Evolutionary conservation across 805 yeast genomes (phyloP).

Genomic region (Metschnikowia similis): DNA sequence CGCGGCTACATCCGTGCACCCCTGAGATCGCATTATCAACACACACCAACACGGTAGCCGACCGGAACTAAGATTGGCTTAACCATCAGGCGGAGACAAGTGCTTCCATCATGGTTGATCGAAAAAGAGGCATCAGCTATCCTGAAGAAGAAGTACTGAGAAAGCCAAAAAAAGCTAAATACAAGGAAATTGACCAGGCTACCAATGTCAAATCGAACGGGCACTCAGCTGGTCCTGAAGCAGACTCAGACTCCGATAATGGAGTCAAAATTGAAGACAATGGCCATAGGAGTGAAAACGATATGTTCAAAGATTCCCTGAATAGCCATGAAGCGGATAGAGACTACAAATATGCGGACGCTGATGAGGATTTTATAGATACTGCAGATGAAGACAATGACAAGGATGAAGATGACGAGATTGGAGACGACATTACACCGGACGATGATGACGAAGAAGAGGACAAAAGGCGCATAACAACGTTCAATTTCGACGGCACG

Average conservation of each 20-base stretch:
- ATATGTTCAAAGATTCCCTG: conserved; percentile 3
- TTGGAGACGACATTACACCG: conserved; percentile 30
- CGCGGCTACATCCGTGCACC: conserved; percentile 1
- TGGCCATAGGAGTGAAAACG: conserved; percentile 16
- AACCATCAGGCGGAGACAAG: not conserved
- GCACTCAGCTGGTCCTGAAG: conserved; percentile 12
- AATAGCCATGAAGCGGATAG: conserved; percentile 4
- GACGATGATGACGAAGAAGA: conserved; percentile 40
- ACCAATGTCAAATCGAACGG: conserved; percentile 14
- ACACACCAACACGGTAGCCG: not conserved
- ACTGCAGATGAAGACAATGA: conserved; percentile 8
- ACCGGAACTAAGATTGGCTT: not conserved
- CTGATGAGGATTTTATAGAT: conserved; percentile 1
- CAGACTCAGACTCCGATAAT: conserved; percentile 21
- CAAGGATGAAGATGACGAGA: conserved; percentile 28
- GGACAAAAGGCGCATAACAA: conserved; percentile 38
- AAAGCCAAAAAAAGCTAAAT: conserved; percentile 14
- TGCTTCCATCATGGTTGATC: conserved; percentile 27
- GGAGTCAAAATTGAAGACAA: conserved; percentile 16
- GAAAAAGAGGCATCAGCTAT: conserved; percentile 26
- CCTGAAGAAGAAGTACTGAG: conserved; percentile 24
- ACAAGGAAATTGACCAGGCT: conserved; percentile 3
- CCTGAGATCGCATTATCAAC: not conserved
- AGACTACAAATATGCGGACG: conserved; percentile 7
- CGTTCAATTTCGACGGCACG: conserved; percentile 70